Evolutionary conservation across 2,329 filamentous ascomycete species (phyloP).

Genomic region (Aspergillus sp.): DNA sequence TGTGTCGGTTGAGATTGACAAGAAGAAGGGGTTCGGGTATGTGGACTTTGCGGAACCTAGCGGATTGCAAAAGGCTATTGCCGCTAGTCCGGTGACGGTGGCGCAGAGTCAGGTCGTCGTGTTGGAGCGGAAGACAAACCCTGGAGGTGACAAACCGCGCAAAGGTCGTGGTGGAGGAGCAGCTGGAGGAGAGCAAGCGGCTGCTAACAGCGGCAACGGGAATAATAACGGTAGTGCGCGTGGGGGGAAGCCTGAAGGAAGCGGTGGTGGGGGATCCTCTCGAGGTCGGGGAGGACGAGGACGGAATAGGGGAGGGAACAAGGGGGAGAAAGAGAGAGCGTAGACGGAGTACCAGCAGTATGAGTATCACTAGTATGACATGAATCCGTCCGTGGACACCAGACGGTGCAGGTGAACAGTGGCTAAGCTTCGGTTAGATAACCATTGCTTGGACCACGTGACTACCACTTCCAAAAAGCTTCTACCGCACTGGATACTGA

Average conservation of each 20-base stretch:
- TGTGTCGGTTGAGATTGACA: slow-evolving; percentile 81
- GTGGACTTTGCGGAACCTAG: slow-evolving; percentile 75
- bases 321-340: background rate
- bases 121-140: slow-evolving; percentile 52
- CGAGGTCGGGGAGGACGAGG: slow-evolving; percentile 14
- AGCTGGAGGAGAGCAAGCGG: slow-evolving; percentile 4
- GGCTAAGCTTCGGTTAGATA: too few relatives aligned
- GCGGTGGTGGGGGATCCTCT: slow-evolving; percentile 9
- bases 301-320: slow-evolving; percentile 9
- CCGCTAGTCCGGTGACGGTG: slow-evolving; percentile 72
- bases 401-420: too few relatives aligned
- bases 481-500: too few relatives aligned
- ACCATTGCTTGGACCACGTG: too few relatives aligned
- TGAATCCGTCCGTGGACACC: too few relatives aligned
- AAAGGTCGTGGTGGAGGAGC: slow-evolving; percentile 23
- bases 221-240: slow-evolving; percentile 1
- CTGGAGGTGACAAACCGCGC: slow-evolving; percentile 24
- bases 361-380: too few relatives aligned
- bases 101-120: slow-evolving; percentile 83
- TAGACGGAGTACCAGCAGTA: too few relatives aligned
- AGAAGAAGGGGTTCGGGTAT: slow-evolving; percentile 90
- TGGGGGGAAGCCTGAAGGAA: slow-evolving; percentile 12
- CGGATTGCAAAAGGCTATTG: slow-evolving; percentile 68
- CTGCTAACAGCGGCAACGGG: slow-evolving; percentile 2
- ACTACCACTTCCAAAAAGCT: too few relatives aligned